Base-by-base conservation (phyloP, 2,329 filamentous ascomycete genomes). In the Hypomyces perniciosus region DNA sequence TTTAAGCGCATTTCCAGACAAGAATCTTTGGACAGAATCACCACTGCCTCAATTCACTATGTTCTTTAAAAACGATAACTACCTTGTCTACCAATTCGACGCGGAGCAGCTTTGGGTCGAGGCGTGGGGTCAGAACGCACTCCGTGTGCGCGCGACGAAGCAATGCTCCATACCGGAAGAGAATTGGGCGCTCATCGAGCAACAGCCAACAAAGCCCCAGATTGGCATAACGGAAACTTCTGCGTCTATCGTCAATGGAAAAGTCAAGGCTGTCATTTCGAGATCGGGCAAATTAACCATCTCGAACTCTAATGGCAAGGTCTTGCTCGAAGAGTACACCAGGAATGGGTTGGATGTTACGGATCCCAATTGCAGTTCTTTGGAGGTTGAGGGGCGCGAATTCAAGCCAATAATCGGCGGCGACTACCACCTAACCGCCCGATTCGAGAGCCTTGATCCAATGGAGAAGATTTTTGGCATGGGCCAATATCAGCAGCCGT, bases 401-500 rank as follows among this genome's bases (percentile, higher is more conserved):
- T 79, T 83, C 60, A 72, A 72, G 46, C 74, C 78, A 0, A 72
- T 76, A 2, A 64, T 72, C 0, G 79, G 79, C 58, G 64, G 70
- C 1, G 72, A 73, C 49, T 84, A 79, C 58, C 74, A 80, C 47
- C 66, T 85, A 7, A 84, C 79, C 0, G 69, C 76, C 56, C 72
- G 83, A 0, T 74, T 85, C 48, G 82, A 85, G 61, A 78, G 76
- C 1, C 60, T 78, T 47, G 63, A 76, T 48, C 64, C 67, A 0
- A 67, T 76, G 13, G 83, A 86, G 61, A 79, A 76, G 59, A 77
- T 86, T n/a, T 86, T 75, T 58, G 83, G 83, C 20, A 85, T 85
- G 81, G 83, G 83, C 0, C 83, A 86, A 63, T 85, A 86, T 53
- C 83, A 86, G 58, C 81, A 86, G 56, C 77, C 79, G 0, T 74